Percentiles rank a stretch among this genome's conserved stretches.
These are phyloP conservation scores for Floccularia luteovirens DNA, from an alignment of 768 basidiomycete genomes.

Conservation along the genomic window DNA sequence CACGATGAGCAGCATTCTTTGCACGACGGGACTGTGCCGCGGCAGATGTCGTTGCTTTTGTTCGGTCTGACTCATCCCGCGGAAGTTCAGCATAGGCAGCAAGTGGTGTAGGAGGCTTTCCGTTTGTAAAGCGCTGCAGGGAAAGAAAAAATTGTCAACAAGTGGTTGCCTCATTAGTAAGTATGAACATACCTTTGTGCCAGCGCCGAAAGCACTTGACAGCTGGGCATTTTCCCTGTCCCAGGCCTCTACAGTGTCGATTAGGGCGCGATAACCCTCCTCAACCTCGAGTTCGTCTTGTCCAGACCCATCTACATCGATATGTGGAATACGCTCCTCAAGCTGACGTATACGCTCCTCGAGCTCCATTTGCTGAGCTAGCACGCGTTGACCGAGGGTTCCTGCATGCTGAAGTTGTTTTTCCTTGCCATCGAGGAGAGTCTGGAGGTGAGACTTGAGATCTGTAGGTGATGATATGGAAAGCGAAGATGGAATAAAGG, in stretches of 20 bases:
- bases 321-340: too few species aligned
- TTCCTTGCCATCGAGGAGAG: conserved; percentile 84
- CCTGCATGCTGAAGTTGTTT: conserved; percentile 89
- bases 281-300: conserved; percentile 60
- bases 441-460: conserved; percentile 55
- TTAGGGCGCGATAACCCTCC: conserved; percentile 69
- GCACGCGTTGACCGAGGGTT: conserved; percentile 87
- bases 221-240: conserved; percentile 74
- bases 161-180: too few species aligned
- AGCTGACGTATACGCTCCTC: conserved; percentile 82
- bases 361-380: conserved; percentile 89
- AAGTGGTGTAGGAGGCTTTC: conserved; percentile 37
- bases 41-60: conserved; percentile 56
- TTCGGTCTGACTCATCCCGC: conserved; percentile 56
- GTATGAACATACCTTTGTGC: conserved; percentile 42
- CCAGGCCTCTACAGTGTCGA: conserved; percentile 70
- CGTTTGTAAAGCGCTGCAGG: conserved; percentile 34
- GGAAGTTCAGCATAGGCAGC: conserved; percentile 40
- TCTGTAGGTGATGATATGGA: conserved; percentile 46
- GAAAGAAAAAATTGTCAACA: conserved; percentile 8
- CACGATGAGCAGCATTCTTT: conserved; percentile 86
- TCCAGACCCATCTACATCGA: conserved; percentile 55
- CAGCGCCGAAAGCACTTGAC: conserved; percentile 58
- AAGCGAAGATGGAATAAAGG: conserved; percentile 27
- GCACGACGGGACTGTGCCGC: conserved; percentile 84